A percentile compares a stretch with the other conserved stretches of the same genome.
phyloP scores from a whole-genome alignment of 2,329 filamentous ascomycete species.

The Phaeosphaeriaceae sp. region DNA sequence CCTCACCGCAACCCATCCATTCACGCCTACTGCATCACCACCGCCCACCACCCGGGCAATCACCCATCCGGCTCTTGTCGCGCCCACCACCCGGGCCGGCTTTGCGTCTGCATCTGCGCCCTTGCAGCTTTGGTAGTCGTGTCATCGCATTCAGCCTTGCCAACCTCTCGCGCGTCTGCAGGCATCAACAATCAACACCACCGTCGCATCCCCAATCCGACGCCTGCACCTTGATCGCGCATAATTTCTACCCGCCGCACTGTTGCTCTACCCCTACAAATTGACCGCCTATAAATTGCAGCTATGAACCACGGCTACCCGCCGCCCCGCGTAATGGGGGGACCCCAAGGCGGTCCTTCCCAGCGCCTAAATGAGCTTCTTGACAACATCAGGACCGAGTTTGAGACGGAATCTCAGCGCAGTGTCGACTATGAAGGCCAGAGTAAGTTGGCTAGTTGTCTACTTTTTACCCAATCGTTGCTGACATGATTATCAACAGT shows the following conservation, averaged over 20 bases:
- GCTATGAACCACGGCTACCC: conserved; percentile 74
- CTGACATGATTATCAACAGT: conserved; percentile 61
- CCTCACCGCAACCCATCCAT: conserved; percentile 9
- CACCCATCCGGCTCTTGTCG: conserved; percentile 26
- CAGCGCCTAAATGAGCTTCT: conserved; percentile 88
- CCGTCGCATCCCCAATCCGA: conserved; percentile 22
- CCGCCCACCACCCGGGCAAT: conserved; percentile 1
- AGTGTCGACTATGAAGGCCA: conserved; percentile 91
- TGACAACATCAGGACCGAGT: conserved; percentile 88
- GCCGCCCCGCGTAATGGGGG: conserved; percentile 80
- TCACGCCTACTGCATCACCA: conserved; percentile 5
- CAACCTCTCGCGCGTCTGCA: conserved; percentile 19
- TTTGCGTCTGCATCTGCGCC: conserved; percentile 10
- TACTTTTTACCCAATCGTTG: neutral
- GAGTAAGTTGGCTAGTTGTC: conserved; percentile 70
- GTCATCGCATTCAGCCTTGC: conserved; percentile 28
- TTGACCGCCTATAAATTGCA: conserved; percentile 5
- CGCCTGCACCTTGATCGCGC: conserved; percentile 12
- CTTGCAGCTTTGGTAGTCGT: conserved; percentile 15
- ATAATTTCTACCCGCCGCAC: no score
- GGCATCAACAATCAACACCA: conserved; percentile 18
- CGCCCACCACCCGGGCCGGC: conserved; percentile 32
- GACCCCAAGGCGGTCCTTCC: conserved; percentile 62
- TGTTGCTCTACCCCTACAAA: no score
- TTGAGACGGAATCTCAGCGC: conserved; percentile 81